These are phyloP conservation scores for Parastagonospora avenae DNA, from an alignment of 2,329 filamentous ascomycete genomes.

Conservation along the genomic window DNA sequence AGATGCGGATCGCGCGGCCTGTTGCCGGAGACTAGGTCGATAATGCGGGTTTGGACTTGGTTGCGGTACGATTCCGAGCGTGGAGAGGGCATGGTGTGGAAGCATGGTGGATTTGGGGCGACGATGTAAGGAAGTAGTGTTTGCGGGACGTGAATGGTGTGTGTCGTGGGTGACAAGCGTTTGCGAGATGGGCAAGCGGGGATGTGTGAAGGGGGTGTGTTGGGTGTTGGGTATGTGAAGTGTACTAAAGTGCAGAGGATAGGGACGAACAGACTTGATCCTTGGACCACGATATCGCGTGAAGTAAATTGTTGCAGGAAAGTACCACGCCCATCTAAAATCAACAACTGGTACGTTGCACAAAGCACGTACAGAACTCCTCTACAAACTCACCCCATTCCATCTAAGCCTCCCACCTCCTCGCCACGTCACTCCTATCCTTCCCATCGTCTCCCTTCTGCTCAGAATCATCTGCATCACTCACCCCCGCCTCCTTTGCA, in stretches of 20 bases:
- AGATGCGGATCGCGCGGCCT: slow-evolving; percentile 13
- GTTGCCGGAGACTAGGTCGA: slow-evolving; percentile 13
- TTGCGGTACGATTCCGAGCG: slow-evolving; percentile 13
- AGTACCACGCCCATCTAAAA: too few relatives aligned
- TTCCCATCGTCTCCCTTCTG: too few relatives aligned
- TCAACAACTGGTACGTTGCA: neutral
- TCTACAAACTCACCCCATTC: neutral
- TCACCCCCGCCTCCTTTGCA: neutral
- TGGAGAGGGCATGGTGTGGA: slow-evolving; percentile 8
- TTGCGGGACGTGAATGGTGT: neutral
- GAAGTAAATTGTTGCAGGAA: too few relatives aligned
- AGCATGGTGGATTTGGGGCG: slow-evolving; percentile 1
- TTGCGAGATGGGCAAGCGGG: too few relatives aligned
- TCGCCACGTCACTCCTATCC: neutral
- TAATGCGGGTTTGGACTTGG: slow-evolving; percentile 18
- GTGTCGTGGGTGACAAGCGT: neutral
- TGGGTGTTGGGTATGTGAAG: too few relatives aligned
- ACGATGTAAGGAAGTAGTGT: neutral
- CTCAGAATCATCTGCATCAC: neutral
- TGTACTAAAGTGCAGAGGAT: too few relatives aligned
- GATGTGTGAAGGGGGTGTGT: too few relatives aligned
- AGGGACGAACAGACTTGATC: too few relatives aligned
- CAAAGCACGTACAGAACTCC: neutral
- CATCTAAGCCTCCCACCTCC: neutral
- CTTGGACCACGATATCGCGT: too few relatives aligned